These are phyloP conservation scores for Stagonosporopsis tanaceti DNA, from an alignment of 2,329 filamentous ascomycete genomes.

Conservation along the genomic window DNA sequence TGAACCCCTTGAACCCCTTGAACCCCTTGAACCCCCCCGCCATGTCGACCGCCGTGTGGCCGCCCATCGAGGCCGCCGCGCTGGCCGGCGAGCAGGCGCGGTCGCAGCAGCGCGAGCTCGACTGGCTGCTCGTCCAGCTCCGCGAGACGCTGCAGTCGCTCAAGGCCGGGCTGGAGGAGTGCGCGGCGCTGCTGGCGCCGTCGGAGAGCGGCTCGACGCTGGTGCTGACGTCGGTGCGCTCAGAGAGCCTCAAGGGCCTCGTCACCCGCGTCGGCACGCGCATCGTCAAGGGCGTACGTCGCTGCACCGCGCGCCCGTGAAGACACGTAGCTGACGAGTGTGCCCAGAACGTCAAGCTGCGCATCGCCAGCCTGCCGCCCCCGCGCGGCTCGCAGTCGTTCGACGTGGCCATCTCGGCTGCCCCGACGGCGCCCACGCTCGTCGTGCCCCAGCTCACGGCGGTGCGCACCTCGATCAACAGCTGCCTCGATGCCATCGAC, in stretches of 20 bases:
- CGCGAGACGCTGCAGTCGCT: conserved; percentile 68
- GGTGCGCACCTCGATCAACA: conserved; percentile 79
- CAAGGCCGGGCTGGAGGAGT: conserved; percentile 82
- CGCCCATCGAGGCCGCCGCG: conserved; percentile 61
- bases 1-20: too few relatives aligned
- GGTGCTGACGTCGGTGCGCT: conserved; percentile 84
- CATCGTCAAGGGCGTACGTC: conserved; percentile 81
- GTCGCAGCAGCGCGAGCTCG: conserved; percentile 65
- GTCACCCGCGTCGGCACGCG: conserved; percentile 90
- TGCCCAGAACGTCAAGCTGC: conserved; percentile 76
- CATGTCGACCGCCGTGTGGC: conserved; percentile 71
- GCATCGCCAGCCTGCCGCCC: conserved; percentile 72
- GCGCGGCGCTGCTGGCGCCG: conserved; percentile 84
- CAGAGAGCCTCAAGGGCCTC: conserved; percentile 90
- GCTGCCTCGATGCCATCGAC: conserved; percentile 82
- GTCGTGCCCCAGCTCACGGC: conserved; percentile 74
- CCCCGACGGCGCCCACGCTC: conserved; percentile 64
- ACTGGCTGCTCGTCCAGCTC: conserved; percentile 69
- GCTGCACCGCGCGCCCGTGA: not conserved
- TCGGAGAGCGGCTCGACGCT: conserved; percentile 87
- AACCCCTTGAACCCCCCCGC: not conserved
- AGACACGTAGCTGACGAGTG: conserved; percentile 4
- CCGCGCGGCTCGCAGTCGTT: conserved; percentile 60
- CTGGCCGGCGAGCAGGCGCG: conserved; percentile 62
- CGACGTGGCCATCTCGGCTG: conserved; percentile 61